These are phyloP conservation scores for Hyaloperonospora brassicae DNA, from an alignment of 352 stramenopile species.

Conservation along the genomic window DNA sequence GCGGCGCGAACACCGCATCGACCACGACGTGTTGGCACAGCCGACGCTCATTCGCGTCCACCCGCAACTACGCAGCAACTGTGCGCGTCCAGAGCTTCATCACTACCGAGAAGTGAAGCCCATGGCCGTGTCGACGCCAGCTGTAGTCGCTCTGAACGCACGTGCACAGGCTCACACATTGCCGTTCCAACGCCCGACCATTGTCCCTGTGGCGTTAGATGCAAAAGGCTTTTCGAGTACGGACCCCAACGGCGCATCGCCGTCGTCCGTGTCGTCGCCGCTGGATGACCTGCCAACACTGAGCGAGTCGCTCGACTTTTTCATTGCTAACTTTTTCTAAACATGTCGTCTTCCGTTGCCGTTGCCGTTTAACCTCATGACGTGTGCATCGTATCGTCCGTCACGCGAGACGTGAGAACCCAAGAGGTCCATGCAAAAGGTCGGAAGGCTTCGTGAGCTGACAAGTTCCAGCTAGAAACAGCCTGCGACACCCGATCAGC, in stretches of 20 bases:
- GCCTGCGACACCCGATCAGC: too few species aligned
- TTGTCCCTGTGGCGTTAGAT: slow-evolving; percentile 12
- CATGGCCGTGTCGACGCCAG: slow-evolving; percentile 1
- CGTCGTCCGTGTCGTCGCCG: slow-evolving; percentile 28
- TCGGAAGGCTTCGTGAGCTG: too few species aligned
- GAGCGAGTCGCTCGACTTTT: slow-evolving; percentile 54
- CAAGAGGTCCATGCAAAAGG: too few species aligned
- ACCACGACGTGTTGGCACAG: slow-evolving; percentile 39
- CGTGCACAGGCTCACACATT: slow-evolving; percentile 1
- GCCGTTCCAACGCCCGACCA: slow-evolving; percentile 20
- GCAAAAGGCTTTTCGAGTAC: slow-evolving; percentile 6
- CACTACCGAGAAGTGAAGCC: slow-evolving; percentile 6
- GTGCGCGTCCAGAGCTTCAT: slow-evolving; percentile 8
- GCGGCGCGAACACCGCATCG: slow-evolving; percentile 50
- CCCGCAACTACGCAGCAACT: slow-evolving; percentile 20
- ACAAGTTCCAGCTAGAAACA: too few species aligned
- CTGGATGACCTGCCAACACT: slow-evolving; percentile 36
- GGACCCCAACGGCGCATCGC: slow-evolving; percentile 23
- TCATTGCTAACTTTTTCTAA: slow-evolving; percentile 36
- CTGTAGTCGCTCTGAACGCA: neutral
- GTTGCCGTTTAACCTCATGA: too few species aligned
- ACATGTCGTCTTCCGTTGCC: slow-evolving; percentile 1
- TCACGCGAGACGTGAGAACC: too few species aligned
- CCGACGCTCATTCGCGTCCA: slow-evolving; percentile 28
- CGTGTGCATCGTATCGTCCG: too few species aligned